Percentiles rank a stretch among this genome's conserved stretches.
Conservation (phyloP, 176 grass and related monocot genomes). For the Phoenix dactylifera region DNA sequence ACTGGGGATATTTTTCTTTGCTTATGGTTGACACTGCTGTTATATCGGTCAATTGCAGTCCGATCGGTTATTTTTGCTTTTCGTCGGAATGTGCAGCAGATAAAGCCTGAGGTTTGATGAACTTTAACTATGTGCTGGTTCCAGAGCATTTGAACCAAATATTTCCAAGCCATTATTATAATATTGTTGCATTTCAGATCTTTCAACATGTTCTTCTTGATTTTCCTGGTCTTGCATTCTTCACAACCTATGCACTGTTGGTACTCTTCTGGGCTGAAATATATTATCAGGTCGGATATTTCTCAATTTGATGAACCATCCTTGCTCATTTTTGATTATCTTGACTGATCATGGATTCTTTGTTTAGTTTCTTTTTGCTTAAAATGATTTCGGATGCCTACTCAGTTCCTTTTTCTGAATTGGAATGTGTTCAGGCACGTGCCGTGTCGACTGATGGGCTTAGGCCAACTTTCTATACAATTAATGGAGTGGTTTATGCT, state of each 20-base stretch:
- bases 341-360: not conserved
- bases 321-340: too few species aligned
- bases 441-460: slow-evolving; percentile 87
- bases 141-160: not conserved
- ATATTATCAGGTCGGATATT: slow-evolving; percentile 66
- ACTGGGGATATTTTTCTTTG: not conserved
- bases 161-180: slow-evolving; percentile 1
- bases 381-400: not conserved
- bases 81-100: slow-evolving; percentile 53
- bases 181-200: slow-evolving; percentile 43
- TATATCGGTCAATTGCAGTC: slow-evolving; percentile 37
- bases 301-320: too few species aligned
- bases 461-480: slow-evolving; percentile 82
- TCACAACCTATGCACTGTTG: slow-evolving; percentile 89
- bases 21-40: slow-evolving; percentile 7
- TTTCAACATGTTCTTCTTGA: slow-evolving; percentile 92
- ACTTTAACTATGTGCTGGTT: too few species aligned
- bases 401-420: not conserved
- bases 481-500: slow-evolving; percentile 69
- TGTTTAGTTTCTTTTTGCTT: slow-evolving; percentile 17
- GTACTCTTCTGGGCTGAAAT: slow-evolving; percentile 99
- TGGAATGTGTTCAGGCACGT: slow-evolving; percentile 49
- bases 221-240: slow-evolving; percentile 89
- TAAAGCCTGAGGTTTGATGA: slow-evolving; percentile 61
- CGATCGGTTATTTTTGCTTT: slow-evolving; percentile 68